phyloP scores from a whole-genome alignment of 345 rosid genomes.

The Dipteronia sinensis region DNA sequence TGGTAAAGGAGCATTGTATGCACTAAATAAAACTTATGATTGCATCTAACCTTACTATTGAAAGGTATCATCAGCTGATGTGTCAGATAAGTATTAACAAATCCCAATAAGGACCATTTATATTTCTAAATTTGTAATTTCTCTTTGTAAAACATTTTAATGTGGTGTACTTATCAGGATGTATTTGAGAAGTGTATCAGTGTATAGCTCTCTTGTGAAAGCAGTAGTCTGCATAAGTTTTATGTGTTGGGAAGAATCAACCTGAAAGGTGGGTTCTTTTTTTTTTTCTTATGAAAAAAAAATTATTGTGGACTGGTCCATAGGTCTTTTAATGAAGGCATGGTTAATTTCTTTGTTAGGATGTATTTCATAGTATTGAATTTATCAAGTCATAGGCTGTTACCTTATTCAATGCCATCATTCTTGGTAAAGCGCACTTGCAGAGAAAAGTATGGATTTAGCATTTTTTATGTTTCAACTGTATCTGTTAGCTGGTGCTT shows the following conservation, averaged over 20 bases:
- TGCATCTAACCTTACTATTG: not conserved
- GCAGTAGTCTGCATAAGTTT: not conserved
- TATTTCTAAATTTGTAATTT: not conserved
- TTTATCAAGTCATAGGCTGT: not conserved
- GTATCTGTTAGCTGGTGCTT: slow-evolving; percentile 15
- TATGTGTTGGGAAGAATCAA: not conserved
- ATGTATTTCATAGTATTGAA: not conserved
- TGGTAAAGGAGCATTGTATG: not conserved
- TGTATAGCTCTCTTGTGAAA: not conserved
- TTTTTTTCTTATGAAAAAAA: not conserved
- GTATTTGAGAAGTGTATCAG: not conserved
- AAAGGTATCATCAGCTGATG: not conserved
- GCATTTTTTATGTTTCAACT: not conserved
- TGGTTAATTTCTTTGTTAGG: not conserved
- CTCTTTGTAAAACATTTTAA: not conserved
- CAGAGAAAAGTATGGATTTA: slow-evolving; percentile 1
- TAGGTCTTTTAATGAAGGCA: not conserved
- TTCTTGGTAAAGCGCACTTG: not conserved
- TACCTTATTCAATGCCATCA: not conserved
- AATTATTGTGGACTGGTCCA: not conserved
- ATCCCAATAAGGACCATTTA: not conserved
- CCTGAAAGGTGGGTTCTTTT: not conserved
- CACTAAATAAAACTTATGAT: slow-evolving; percentile 4
- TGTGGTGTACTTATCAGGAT: not conserved
- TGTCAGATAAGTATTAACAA: not conserved